These are phyloP conservation scores for Cenchrus purpureus DNA, from an alignment of 176 grass and related monocot genomes.

Conservation along the genomic window DNA sequence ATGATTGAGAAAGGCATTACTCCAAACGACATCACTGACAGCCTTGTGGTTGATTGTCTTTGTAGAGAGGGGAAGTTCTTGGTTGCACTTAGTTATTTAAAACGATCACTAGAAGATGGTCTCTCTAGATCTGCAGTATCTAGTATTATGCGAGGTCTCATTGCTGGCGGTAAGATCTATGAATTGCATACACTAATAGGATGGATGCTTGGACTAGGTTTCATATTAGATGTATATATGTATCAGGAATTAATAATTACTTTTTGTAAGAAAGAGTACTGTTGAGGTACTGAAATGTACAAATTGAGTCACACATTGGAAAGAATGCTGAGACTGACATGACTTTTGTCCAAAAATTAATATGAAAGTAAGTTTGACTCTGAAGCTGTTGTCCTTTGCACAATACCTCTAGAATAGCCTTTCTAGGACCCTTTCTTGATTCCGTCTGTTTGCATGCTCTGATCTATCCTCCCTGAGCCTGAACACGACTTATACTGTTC, in stretches of 20 bases:
- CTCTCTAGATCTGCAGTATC: constrained; percentile 48
- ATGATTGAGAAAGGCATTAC: constrained; percentile 61
- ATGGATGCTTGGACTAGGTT: constrained; percentile 63
- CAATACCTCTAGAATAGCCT: neutral
- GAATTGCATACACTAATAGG: constrained; percentile 62
- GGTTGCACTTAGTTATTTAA: constrained; percentile 65
- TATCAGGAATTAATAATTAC: constrained; percentile 58
- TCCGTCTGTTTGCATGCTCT: neutral
- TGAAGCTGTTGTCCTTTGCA: constrained; percentile 20
- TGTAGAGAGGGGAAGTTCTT: constrained; percentile 66
- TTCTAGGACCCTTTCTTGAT: neutral
- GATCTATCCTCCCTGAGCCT: neutral
- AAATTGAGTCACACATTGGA: constrained; percentile 70
- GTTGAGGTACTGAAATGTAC: constrained; percentile 69
- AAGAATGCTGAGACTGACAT: constrained; percentile 66
- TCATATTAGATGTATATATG: constrained; percentile 61
- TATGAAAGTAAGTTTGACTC: constrained; percentile 22
- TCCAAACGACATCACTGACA: constrained; percentile 61
- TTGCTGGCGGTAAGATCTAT: constrained; percentile 53
- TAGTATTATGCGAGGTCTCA: constrained; percentile 59
- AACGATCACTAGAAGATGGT: constrained; percentile 54
- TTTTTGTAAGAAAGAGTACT: constrained; percentile 74
- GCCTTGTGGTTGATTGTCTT: constrained; percentile 67
- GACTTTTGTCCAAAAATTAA: constrained; percentile 37
- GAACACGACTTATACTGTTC: neutral